Base-by-base conservation (phyloP, 2,329 filamentous ascomycete genomes). In the Pseudohalonectria lignicola region DNA sequence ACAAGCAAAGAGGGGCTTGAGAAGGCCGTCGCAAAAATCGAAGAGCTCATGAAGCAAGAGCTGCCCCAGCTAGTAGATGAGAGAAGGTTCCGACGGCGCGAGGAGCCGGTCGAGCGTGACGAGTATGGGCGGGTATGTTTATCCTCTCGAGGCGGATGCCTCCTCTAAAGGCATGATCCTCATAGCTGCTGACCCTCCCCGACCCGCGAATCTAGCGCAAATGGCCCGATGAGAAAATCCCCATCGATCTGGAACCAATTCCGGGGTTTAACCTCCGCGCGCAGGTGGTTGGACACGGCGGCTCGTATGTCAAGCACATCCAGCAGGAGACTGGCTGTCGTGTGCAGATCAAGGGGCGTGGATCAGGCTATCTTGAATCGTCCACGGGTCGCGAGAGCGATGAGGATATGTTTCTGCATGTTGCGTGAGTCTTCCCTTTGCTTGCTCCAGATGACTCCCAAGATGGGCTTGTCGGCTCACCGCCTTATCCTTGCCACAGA, bases 221-320 rank as follows among this genome's bases (percentile, higher is more conserved):
- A 85, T 98, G 92, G 92, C 90, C 92, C 1, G 92, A 96, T 55
- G 87, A 95, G 63, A 86, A 84, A 51, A 94, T 98, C 36, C 81
- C 86, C 2, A 88, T 98, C 49, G 78, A 79, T 45, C 77, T 98
- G 41, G 92, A 96, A 49, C 85, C 90, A 0, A 77, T 96, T 38
- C 86, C 81, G 18, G 92, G 92, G 16, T 98, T 98, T 64, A 98
- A 98, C 54, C 69, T 98, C 34, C 83, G 92, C 45, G 92, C 92
- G 37, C 88, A 96, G 56, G 90, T 98, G 34, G 92, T 98, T 39
- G 92, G 92, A 36, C 84, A 90, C 49, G 87, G 87, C 23, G 92
- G 92, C 43, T 83, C 86, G 31, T 95, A 96, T 55, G 92, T 98
- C 43, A 98, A 98, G 62, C 90, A 95, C 55, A 96, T 98, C 47